Conservation (phyloP, 73 alveolate genomes). For the Breviolum minutum region DNA sequence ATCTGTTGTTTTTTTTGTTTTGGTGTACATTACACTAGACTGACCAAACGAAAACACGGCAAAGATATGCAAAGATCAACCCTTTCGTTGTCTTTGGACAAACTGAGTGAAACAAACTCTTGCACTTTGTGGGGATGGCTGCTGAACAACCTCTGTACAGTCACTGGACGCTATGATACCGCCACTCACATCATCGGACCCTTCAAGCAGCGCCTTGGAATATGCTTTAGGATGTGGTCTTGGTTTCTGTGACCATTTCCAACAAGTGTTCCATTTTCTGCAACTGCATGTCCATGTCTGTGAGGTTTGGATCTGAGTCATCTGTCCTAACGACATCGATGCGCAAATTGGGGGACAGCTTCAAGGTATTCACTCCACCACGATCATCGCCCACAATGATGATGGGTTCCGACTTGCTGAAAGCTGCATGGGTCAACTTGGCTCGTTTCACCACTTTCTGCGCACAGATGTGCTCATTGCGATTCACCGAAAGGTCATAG, state of each 20-base stretch:
- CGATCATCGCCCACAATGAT: slow-evolving; percentile 97
- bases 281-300: slow-evolving; percentile 86
- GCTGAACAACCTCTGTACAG: too few species aligned
- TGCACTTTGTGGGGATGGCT: too few species aligned
- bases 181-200: too few species aligned
- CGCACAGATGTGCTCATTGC: slow-evolving; percentile 97
- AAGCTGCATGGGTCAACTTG: slow-evolving; percentile 98
- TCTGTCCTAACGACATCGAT: slow-evolving; percentile 72
- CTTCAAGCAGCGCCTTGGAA: too few species aligned
- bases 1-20: too few species aligned
- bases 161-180: too few species aligned
- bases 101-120: too few species aligned
- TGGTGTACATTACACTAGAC: too few species aligned
- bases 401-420: slow-evolving; percentile 98
- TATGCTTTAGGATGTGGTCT: slow-evolving; percentile 34
- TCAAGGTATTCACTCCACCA: slow-evolving; percentile 87
- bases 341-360: slow-evolving; percentile 94
- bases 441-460: slow-evolving; percentile 97
- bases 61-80: too few species aligned
- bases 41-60: too few species aligned
- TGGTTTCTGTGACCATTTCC: slow-evolving; percentile 91
- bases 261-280: slow-evolving; percentile 89
- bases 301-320: slow-evolving; percentile 38
- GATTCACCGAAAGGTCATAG: slow-evolving; percentile 97
- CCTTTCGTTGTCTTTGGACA: too few species aligned